These are phyloP conservation scores for Dendrobium officinale DNA, from an alignment of 106 monocot species.

Conservation along the genomic window DNA sequence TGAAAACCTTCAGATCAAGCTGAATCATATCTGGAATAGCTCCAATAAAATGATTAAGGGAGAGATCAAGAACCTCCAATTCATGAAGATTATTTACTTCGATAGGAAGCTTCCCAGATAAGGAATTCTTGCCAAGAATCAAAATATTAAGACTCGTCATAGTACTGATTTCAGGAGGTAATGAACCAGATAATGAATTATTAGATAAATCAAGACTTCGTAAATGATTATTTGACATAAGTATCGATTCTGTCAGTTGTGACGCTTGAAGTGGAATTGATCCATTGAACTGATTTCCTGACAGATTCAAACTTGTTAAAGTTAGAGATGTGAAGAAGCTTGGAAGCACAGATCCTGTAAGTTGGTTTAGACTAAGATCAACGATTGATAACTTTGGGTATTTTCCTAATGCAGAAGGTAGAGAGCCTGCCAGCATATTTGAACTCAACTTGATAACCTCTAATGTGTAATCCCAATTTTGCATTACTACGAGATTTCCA, in stretches of 20 bases:
- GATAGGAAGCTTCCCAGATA: slow-evolving; percentile 68
- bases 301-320: slow-evolving; percentile 70
- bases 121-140: slow-evolving; percentile 49
- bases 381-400: slow-evolving; percentile 41
- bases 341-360: slow-evolving; percentile 43
- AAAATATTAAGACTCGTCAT: slow-evolving; percentile 57
- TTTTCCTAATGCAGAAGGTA: slow-evolving; percentile 57
- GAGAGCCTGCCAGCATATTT: slow-evolving; percentile 54
- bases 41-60: slow-evolving; percentile 63
- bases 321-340: slow-evolving; percentile 45
- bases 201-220: slow-evolving; percentile 73
- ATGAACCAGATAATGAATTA: slow-evolving; percentile 60
- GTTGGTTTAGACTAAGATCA: slow-evolving; percentile 59
- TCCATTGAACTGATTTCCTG: slow-evolving; percentile 61
- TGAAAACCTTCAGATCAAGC: slow-evolving; percentile 41
- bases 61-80: slow-evolving; percentile 71
- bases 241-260: slow-evolving; percentile 48
- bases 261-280: slow-evolving; percentile 52
- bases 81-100: slow-evolving; percentile 52
- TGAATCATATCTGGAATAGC: slow-evolving; percentile 59
- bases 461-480: slow-evolving; percentile 51
- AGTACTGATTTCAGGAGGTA: slow-evolving; percentile 58
- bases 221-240: slow-evolving; percentile 35
- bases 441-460: slow-evolving; percentile 58
- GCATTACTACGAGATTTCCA: slow-evolving; percentile 47